Conservation (phyloP, 768 basidiomycete genomes). For the Clathrus columnatus region DNA sequence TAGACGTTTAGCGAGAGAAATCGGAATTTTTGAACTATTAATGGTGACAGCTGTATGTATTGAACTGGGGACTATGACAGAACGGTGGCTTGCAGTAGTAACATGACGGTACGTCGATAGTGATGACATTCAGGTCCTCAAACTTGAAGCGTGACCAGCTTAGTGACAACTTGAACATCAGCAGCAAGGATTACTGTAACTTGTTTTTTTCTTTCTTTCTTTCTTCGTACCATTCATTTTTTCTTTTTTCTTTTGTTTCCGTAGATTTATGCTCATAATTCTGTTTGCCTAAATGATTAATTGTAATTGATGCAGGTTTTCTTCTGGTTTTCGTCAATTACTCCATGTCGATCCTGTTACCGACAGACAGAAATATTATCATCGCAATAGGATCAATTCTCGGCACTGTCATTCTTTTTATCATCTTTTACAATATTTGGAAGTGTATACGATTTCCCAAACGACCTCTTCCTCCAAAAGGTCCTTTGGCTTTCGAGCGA, state of each 20-base stretch:
- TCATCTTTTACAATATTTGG: constrained; percentile 31
- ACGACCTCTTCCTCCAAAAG: constrained; percentile 53
- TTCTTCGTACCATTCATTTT: too few relatives aligned
- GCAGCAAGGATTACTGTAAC: too few relatives aligned
- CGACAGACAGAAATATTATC: constrained; percentile 35
- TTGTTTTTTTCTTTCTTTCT: too few relatives aligned
- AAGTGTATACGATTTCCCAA: constrained; percentile 20
- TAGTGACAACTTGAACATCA: background rate
- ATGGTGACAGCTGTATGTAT: constrained; percentile 14
- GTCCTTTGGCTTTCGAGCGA: constrained; percentile 56
- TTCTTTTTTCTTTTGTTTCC: too few relatives aligned
- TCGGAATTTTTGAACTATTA: constrained; percentile 18
- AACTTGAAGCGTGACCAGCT: background rate
- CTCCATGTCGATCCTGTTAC: constrained; percentile 23
- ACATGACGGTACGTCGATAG: background rate
- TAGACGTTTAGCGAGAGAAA: constrained; percentile 45
- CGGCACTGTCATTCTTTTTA: constrained; percentile 28
- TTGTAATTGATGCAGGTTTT: background rate
- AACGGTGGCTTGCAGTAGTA: background rate
- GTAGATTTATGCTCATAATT: too few relatives aligned
- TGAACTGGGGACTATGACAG: constrained; percentile 3
- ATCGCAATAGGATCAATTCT: constrained; percentile 28
- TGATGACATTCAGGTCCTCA: background rate
- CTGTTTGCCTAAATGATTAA: background rate
- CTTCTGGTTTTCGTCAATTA: background rate